Evolutionary conservation across 2,329 filamentous ascomycete genomes (phyloP).

Genomic region (Arthroderma sp.): DNA sequence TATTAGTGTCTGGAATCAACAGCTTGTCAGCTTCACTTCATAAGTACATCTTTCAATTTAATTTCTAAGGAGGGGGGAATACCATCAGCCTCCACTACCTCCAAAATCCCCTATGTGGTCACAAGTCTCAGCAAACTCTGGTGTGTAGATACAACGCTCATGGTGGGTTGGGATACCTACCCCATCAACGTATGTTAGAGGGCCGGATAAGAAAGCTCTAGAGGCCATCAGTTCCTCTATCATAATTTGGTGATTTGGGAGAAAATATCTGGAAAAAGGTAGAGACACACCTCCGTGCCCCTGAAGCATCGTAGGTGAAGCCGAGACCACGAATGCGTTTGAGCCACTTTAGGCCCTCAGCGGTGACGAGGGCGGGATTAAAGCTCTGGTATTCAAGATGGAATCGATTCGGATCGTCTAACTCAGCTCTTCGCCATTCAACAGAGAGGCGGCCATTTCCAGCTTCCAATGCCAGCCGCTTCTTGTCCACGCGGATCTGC

Average conservation of each 20-base stretch:
- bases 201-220: neutral
- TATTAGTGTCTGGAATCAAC: neutral
- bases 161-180: neutral
- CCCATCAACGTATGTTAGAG: neutral
- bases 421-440: no score
- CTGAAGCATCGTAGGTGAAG: neutral
- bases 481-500: no score
- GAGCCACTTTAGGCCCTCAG: slow-evolving; percentile 3
- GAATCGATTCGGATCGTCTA: no score
- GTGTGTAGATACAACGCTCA: no score
- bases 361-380: slow-evolving; percentile 1
- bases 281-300: neutral
- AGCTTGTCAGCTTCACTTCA: neutral
- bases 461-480: no score
- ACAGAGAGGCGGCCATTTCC: no score
- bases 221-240: neutral
- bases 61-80: neutral
- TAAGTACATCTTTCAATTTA: neutral
- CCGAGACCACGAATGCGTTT: neutral
- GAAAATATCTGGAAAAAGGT: neutral
- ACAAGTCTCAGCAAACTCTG: no score
- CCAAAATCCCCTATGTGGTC: no score
- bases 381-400: neutral
- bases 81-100: neutral
- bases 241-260: neutral